phyloP scores from a whole-genome alignment of 2,329 filamentous ascomycete species.

The Microcyclospora pomicola region DNA sequence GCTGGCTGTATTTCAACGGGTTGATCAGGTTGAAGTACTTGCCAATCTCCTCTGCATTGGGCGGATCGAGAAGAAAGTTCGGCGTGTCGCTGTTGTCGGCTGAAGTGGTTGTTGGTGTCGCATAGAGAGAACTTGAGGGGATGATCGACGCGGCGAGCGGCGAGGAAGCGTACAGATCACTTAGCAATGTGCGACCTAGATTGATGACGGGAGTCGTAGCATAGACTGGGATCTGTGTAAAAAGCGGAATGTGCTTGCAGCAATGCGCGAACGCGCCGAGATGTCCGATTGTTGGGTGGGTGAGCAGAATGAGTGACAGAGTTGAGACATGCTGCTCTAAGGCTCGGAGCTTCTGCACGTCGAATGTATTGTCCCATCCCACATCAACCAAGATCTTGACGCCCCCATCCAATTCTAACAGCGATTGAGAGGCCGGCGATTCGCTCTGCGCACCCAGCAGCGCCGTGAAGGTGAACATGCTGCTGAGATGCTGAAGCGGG shows the following conservation, averaged over 20 bases:
- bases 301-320: slow-evolving; percentile 83
- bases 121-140: slow-evolving; percentile 49
- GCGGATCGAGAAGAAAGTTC: slow-evolving; percentile 52
- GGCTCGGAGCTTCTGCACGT: slow-evolving; percentile 66
- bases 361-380: slow-evolving; percentile 90
- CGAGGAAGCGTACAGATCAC: slow-evolving; percentile 84
- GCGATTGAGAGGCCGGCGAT: slow-evolving; percentile 80
- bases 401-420: slow-evolving; percentile 89
- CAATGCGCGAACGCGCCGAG: slow-evolving; percentile 90
- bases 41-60: slow-evolving; percentile 76
- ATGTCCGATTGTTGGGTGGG: slow-evolving; percentile 83
- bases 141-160: slow-evolving; percentile 79
- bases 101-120: slow-evolving; percentile 2
- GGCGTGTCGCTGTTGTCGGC: slow-evolving; percentile 41
- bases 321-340: slow-evolving; percentile 89
- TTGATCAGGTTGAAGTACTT: slow-evolving; percentile 84
- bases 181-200: slow-evolving; percentile 75
- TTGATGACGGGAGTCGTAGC: slow-evolving; percentile 89
- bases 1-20: slow-evolving; percentile 90
- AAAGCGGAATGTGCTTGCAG: slow-evolving; percentile 89
- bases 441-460: slow-evolving; percentile 81
- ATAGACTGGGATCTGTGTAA: slow-evolving; percentile 85
- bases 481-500: neutral
- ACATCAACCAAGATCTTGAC: slow-evolving; percentile 91
- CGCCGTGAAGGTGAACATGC: slow-evolving; percentile 95